Evolutionary conservation across 164 flowering plant species (phyloP).

Genomic region (Chloranthus sessilifolius): DNA sequence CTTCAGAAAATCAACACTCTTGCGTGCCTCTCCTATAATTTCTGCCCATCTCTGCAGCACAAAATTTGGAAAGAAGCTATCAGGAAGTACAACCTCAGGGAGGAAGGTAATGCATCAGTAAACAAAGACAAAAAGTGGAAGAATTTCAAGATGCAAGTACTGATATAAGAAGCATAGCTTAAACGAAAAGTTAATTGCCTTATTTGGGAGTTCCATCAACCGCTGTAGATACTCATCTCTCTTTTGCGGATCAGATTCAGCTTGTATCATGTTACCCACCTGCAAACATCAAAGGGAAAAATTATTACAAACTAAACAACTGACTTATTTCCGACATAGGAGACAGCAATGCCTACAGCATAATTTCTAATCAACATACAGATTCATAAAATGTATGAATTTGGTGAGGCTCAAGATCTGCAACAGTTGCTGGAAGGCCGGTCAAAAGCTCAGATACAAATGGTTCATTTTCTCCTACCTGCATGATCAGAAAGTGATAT

Average conservation of each 20-base stretch:
- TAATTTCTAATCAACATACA: constrained; percentile 40
- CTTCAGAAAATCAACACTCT: constrained; percentile 77
- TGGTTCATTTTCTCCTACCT: constrained; percentile 96
- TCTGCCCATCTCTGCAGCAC: constrained; percentile 88
- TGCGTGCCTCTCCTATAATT: constrained; percentile 94
- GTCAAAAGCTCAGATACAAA: constrained; percentile 96
- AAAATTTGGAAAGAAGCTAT: no score
- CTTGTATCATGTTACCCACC: constrained; percentile 98
- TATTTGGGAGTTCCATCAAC: constrained; percentile 92
- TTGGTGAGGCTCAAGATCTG: constrained; percentile 95
- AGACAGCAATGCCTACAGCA: not conserved
- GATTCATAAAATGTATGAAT: constrained; percentile 98
- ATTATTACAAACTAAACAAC: not conserved
- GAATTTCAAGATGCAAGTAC: no score
- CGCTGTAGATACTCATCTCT: constrained; percentile 91
- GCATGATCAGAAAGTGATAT: constrained; percentile 16
- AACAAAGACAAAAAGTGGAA: no score
- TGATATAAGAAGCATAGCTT: not conserved
- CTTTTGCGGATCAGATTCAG: constrained; percentile 90
- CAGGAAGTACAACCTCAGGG: no score
- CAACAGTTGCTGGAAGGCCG: constrained; percentile 73
- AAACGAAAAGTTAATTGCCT: constrained; percentile 30
- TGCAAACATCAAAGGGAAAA: constrained; percentile 17
- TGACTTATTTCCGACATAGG: not conserved
- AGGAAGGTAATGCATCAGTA: no score